phyloP scores from a whole-genome alignment of 805 yeast genomes.

The Yamadazyma philogaea region DNA sequence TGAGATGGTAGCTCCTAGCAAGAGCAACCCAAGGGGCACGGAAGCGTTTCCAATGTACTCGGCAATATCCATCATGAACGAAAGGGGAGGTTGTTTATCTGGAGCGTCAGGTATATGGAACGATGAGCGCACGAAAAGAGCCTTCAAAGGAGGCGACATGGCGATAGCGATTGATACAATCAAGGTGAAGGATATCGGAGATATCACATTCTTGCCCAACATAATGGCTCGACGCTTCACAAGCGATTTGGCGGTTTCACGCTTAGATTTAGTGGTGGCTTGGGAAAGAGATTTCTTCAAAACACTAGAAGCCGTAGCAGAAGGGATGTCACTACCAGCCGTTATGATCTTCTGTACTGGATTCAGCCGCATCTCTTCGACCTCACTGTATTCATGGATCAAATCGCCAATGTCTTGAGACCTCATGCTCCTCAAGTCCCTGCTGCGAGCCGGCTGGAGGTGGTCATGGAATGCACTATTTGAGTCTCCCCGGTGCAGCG shows the following conservation, averaged over 20 bases:
- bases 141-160: conserved; percentile 85
- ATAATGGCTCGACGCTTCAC: conserved; percentile 8
- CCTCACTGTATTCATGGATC: conserved; percentile 46
- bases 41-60: conserved; percentile 80
- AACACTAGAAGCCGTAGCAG: conserved; percentile 1
- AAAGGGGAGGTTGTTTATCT: conserved; percentile 77
- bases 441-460: conserved; percentile 10
- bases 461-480: background rate
- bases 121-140: conserved; percentile 39
- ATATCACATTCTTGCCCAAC: conserved; percentile 48
- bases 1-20: conserved; percentile 87
- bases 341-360: conserved; percentile 18
- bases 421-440: conserved; percentile 12
- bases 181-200: conserved; percentile 75
- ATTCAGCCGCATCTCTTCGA: conserved; percentile 28
- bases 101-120: conserved; percentile 70
- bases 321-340: conserved; percentile 21
- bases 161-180: conserved; percentile 62
- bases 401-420: conserved; percentile 37
- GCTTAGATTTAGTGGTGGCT: conserved; percentile 3
- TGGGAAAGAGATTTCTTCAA: background rate
- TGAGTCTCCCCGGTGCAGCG: background rate
- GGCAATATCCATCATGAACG: conserved; percentile 79
- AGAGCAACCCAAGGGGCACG: conserved; percentile 79
- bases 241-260: background rate